A percentile compares a stretch with the other conserved stretches of the same genome.
These are phyloP conservation scores for Achaetomium macrosporum DNA, from an alignment of 2,329 filamentous ascomycete species.

Conservation along the genomic window DNA sequence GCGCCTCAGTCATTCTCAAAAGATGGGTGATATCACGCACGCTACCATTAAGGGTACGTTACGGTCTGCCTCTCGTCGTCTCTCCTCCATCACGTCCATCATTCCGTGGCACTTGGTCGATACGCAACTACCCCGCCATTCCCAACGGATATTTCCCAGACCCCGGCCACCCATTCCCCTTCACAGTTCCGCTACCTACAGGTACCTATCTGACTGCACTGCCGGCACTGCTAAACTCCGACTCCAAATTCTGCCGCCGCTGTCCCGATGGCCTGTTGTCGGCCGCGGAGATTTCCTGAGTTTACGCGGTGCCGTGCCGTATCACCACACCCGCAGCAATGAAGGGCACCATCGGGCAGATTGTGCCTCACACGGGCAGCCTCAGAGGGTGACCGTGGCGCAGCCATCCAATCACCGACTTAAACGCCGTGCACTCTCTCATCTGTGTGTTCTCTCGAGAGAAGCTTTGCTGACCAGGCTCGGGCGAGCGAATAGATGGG, in stretches of 20 bases:
- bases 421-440: not conserved
- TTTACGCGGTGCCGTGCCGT: not conserved
- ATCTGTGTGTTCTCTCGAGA: not conserved
- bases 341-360: not conserved
- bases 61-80: not conserved
- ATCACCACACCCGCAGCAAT: not conserved
- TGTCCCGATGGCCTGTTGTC: not conserved
- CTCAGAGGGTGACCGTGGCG: not conserved
- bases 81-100: conserved; percentile 2
- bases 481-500: conserved; percentile 62
- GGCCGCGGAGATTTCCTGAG: not conserved
- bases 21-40: conserved; percentile 52
- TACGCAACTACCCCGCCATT: conserved; percentile 23
- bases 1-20: conserved; percentile 21
- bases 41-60: conserved; percentile 53
- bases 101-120: not conserved
- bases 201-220: not conserved
- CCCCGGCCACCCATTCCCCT: conserved; percentile 1
- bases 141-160: conserved; percentile 6
- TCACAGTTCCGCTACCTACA: not conserved
- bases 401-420: not conserved
- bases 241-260: not conserved
- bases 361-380: conserved; percentile 13
- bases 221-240: not conserved
- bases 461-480: not conserved